Base-by-base conservation (phyloP, 1,284 basidiomycete species). In the Irpex sp. region DNA sequence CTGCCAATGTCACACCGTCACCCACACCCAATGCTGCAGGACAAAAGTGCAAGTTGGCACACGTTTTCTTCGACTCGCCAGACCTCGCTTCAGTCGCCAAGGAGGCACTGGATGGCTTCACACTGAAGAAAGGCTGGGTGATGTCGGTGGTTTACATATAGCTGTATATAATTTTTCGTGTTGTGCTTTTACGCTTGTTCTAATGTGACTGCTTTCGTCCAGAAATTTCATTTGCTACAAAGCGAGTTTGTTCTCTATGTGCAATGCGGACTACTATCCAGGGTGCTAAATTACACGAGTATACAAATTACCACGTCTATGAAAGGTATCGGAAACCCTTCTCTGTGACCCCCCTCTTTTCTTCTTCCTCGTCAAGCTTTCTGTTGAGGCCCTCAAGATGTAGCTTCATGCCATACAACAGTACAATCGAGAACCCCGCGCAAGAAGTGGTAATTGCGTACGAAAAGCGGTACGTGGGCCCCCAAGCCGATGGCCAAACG, bases 41-140 rank as follows among this genome's bases (percentile, higher is more conserved):
- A 64, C 79, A 79, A 66, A 83, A 82, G 67, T 81, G 85, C 51
- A 92, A 92, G 76, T 84, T 90, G 79, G 91, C 89, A 2, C 88
- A 93, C 71, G 89, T 91, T 26, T 72, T 83, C 36, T 95, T 89
- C 77, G 90, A 94, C 70, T 84, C 84, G 5, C 76, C 87, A 4
- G 85, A 89, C 60, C 81, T 90, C 31, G 91, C 92, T n/a, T 77
- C 85, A 9, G 83, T 83, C 8, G 93, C 93, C 62, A 92, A 88
- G 78, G 85, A 89, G 62, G 92, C 89, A 5, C 73, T 95, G 66
- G 83, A 94, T 73, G 88, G 87, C 60, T 94, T 93, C 74, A 83
- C 88, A 44, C 77, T 95, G 65, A 92, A 93, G 78, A 89, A 90
- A 69, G 90, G 85, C 54, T 92, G 91, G 87, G 78, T 84, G 65